Percentiles rank a stretch among this genome's conserved stretches.
phyloP scores from a whole-genome alignment of 1,139 yeast species.

The Zygosaccharomyces pseudobailii region DNA sequence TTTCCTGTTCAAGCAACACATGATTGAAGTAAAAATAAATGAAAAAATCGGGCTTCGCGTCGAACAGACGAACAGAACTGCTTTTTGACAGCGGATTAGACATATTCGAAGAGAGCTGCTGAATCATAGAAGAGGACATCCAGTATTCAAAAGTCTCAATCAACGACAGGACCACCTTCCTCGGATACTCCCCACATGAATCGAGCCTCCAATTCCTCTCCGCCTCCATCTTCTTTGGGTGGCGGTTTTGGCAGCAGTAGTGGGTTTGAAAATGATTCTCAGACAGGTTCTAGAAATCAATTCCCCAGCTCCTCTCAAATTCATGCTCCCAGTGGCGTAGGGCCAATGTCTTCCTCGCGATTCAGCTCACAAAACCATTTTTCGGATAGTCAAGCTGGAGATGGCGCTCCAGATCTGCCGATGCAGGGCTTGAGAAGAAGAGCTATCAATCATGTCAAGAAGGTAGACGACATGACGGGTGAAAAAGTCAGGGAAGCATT shows the following conservation, averaged over 20 bases:
- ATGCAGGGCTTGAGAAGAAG: slow-evolving; percentile 30
- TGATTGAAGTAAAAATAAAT: neutral
- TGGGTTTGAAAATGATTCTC: slow-evolving; percentile 26
- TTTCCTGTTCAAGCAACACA: neutral
- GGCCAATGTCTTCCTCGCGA: slow-evolving; percentile 16
- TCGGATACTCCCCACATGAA: slow-evolving; percentile 17
- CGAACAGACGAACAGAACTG: neutral
- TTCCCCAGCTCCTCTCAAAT: slow-evolving; percentile 36
- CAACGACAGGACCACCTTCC: slow-evolving; percentile 24
- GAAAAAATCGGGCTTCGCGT: neutral
- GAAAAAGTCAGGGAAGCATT: slow-evolving; percentile 91
- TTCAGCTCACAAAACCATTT: slow-evolving; percentile 24
- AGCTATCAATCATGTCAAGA: slow-evolving; percentile 64
- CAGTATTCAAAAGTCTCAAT: neutral
- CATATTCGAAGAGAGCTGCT: neutral
- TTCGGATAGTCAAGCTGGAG: slow-evolving; percentile 19
- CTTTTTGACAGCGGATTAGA: neutral
- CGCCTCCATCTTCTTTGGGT: slow-evolving; percentile 35
- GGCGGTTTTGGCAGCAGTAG: slow-evolving; percentile 30
- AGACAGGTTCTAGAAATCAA: slow-evolving; percentile 21
- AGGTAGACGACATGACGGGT: slow-evolving; percentile 86
- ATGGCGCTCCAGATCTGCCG: slow-evolving; percentile 23
- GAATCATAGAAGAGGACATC: neutral
- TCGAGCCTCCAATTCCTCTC: slow-evolving; percentile 28
- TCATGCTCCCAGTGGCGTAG: slow-evolving; percentile 15